These are phyloP conservation scores for Passiflora organensis DNA, from an alignment of 345 rosid genomes.

Conservation along the genomic window DNA sequence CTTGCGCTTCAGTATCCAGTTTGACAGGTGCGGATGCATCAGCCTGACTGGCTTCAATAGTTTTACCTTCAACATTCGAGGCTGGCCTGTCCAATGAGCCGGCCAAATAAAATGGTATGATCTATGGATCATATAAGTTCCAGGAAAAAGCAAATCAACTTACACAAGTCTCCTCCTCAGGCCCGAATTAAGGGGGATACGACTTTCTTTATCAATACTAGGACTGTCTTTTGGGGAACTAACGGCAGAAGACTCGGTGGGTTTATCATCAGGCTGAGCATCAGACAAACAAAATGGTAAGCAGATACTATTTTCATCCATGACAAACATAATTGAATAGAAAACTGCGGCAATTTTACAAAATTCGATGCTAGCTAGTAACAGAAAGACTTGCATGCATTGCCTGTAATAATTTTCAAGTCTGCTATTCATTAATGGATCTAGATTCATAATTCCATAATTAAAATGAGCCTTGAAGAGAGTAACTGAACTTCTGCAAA, in stretches of 20 bases:
- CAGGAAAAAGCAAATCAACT: conserved; percentile 18
- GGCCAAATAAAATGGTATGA: conserved; percentile 6
- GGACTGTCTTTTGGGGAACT: conserved; percentile 36
- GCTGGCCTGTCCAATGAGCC: conserved; percentile 38
- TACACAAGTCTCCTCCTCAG: conserved; percentile 80
- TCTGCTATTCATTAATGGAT: too few relatives aligned
- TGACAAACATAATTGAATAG: not conserved
- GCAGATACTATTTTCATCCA: not conserved
- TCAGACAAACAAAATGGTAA: not conserved
- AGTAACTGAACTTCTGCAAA: not conserved
- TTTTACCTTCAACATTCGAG: conserved; percentile 42
- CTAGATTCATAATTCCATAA: too few relatives aligned
- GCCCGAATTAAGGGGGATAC: conserved; percentile 49
- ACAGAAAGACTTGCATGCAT: not conserved
- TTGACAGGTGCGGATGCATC: conserved; percentile 49
- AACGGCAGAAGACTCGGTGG: conserved; percentile 29
- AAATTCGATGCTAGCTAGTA: not conserved
- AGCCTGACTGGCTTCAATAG: conserved; percentile 27
- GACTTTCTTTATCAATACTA: conserved; percentile 35
- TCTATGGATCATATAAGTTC: not conserved
- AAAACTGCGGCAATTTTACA: not conserved
- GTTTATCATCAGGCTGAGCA: conserved; percentile 40
- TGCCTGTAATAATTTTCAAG: not conserved
- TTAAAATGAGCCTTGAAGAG: too few relatives aligned
- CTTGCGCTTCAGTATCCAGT: conserved; percentile 63